Evolutionary conservation across 2,329 filamentous ascomycete species (phyloP), one percentile per base, ranked within the genome.

Genomic region (Aspergillus sp.): DNA sequence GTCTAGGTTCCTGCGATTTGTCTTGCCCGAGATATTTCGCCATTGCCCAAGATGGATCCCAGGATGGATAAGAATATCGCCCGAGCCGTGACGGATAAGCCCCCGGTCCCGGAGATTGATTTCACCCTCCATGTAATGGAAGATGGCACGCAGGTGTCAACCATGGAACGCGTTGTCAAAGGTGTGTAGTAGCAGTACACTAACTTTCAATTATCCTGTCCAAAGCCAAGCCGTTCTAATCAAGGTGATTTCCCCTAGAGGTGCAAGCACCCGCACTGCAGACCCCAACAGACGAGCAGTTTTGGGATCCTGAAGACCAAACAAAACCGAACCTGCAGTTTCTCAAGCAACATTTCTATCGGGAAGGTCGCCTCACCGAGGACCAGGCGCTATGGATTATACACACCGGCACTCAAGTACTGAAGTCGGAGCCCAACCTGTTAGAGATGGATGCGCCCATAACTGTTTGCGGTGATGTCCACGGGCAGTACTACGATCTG

Each of bases 371-470:
- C 66, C 82, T 99, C 73, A 98, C 93, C 47, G 93, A 99, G 75
- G 93, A 98, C 69, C 95, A 99, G 80, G 95, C 95, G 58, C 82
- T 99, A 76, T 98, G 89, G 87, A 99, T 99, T 70, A 88, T 99
- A 75, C 86, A 86, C 68, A 87, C 89, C 68, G 95, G 93, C 62
- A 92, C 91, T 56, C 90, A 97, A 75, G 79, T 99, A 51, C 83
- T 99, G 69, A 89, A 89, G 71, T 83, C 88, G 62, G 95, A 99
- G 79, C 93, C 95, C 64, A 99, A 98, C 76, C 82, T 99, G 64
- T 84, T 99, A 66, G 95, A 99, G 82, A 99, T 99, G 95, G 95
- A 99, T 76, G 95, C 95, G 41, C 95, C 95, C 61, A 99, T 99
- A 73, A 99, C 95, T 9, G 95, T 99, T 51, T 99, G 95, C 71